phyloP scores from a whole-genome alignment of 73 alveolate genomes.

The Tetrahymena borealis region DNA sequence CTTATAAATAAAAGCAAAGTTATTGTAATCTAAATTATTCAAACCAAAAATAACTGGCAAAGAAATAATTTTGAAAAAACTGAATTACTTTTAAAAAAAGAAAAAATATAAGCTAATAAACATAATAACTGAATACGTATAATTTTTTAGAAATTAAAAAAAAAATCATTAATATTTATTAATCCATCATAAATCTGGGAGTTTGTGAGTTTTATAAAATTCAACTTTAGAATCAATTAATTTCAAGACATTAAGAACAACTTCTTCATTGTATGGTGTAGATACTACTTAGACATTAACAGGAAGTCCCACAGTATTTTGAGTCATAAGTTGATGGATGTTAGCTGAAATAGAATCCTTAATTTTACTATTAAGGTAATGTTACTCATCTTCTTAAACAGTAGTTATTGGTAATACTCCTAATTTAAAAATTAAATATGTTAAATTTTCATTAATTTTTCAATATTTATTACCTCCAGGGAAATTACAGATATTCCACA shows the following conservation, averaged over 20 bases:
- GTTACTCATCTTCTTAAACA: background rate
- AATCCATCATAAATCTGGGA: background rate
- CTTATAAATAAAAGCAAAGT: too few relatives aligned
- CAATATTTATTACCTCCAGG: conserved; percentile 11
- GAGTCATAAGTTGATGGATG: too few relatives aligned
- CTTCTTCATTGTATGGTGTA: conserved; percentile 54
- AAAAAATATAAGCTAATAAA: too few relatives aligned
- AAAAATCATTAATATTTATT: too few relatives aligned
- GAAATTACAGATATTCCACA: conserved; percentile 38
- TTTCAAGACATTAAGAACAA: conserved; percentile 53
- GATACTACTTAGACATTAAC: conserved; percentile 57
- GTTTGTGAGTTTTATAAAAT: background rate
- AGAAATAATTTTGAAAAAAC: too few relatives aligned
- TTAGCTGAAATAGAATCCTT: background rate
- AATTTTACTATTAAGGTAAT: background rate
- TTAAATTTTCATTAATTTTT: background rate
- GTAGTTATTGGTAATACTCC: background rate
- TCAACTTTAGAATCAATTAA: conserved; percentile 33
- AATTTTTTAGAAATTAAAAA: too few relatives aligned
- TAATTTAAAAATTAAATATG: background rate
- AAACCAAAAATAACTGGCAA: too few relatives aligned
- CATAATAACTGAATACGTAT: too few relatives aligned
- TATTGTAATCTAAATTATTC: too few relatives aligned
- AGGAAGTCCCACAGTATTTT: conserved; percentile 62
- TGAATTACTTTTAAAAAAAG: too few relatives aligned